Conservation (phyloP, 1,284 basidiomycete genomes). For the Malassezia brasiliensis region DNA sequence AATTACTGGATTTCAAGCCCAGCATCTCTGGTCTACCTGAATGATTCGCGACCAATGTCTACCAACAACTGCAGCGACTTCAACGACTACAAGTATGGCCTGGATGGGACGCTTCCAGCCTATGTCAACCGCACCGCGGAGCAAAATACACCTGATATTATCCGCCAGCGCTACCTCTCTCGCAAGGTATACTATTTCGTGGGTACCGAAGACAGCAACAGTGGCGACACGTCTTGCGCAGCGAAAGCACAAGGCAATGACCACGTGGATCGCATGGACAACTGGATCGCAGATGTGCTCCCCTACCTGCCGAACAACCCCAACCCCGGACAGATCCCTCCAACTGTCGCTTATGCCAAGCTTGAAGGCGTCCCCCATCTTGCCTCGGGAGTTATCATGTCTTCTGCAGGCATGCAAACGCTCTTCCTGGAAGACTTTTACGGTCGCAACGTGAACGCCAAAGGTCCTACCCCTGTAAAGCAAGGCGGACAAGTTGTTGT, state of each 20-base stretch:
- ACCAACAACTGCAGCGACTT: slow-evolving; percentile 16
- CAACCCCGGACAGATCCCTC: slow-evolving; percentile 21
- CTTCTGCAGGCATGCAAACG: slow-evolving; percentile 29
- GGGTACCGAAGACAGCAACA: slow-evolving; percentile 22
- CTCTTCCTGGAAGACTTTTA: slow-evolving; percentile 32
- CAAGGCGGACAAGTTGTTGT: background rate
- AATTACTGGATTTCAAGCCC: slow-evolving; percentile 36
- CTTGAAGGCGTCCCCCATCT: slow-evolving; percentile 26
- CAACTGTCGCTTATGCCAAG: slow-evolving; percentile 19
- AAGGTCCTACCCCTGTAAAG: background rate
- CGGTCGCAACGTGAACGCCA: slow-evolving; percentile 14
- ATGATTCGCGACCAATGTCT: slow-evolving; percentile 12
- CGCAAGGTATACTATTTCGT: slow-evolving; percentile 33
- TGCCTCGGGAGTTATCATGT: slow-evolving; percentile 26
- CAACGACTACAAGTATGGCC: slow-evolving; percentile 42
- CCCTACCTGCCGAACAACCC: slow-evolving; percentile 27
- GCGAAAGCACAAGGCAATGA: slow-evolving; percentile 29
- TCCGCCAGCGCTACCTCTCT: slow-evolving; percentile 22
- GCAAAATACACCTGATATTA: background rate
- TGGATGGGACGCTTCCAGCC: slow-evolving; percentile 29
- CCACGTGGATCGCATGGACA: slow-evolving; percentile 34
- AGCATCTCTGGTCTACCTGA: slow-evolving; percentile 36
- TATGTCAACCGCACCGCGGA: slow-evolving; percentile 20
- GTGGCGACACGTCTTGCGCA: slow-evolving; percentile 24
- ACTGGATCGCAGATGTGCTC: slow-evolving; percentile 30